Evolutionary conservation across 2,329 filamentous ascomycete genomes (phyloP).

Genomic region (Harringtonia aguacate): DNA sequence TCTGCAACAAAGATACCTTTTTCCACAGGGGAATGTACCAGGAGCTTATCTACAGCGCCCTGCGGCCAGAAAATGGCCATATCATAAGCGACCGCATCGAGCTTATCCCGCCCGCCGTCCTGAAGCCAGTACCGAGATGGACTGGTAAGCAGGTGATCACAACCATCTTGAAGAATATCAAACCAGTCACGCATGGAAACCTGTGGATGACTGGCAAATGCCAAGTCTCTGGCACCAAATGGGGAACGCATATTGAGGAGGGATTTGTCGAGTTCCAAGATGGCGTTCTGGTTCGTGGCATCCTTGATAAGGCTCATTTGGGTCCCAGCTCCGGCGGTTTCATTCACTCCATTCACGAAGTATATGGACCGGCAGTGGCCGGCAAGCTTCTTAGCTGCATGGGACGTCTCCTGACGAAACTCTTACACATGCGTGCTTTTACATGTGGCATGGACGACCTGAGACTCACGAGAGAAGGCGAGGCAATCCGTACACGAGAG

Average conservation of each 20-base stretch:
- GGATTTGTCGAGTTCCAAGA: conserved; percentile 71
- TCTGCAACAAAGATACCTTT: conserved; percentile 86
- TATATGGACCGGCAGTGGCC: conserved; percentile 79
- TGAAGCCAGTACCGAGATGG: conserved; percentile 76
- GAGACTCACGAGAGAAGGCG: conserved; percentile 69
- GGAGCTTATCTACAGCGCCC: conserved; percentile 80
- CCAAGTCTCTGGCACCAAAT: conserved; percentile 66
- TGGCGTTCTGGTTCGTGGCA: conserved; percentile 79
- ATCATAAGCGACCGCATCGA: conserved; percentile 74
- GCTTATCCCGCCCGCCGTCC: conserved; percentile 67
- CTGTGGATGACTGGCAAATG: conserved; percentile 72
- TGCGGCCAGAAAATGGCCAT: conserved; percentile 84
- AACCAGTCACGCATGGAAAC: conserved; percentile 62
- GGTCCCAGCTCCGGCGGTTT: conserved; percentile 79
- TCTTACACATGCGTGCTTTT: conserved; percentile 88
- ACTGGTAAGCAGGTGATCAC: conserved; percentile 95
- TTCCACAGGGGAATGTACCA: conserved; percentile 84
- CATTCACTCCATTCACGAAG: conserved; percentile 85
- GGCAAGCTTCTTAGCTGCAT: conserved; percentile 83
- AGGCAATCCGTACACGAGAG: conserved; percentile 57
- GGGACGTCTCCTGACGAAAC: conserved; percentile 78
- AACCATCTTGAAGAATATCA: conserved; percentile 86
- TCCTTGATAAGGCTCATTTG: conserved; percentile 92
- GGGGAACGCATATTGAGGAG: conserved; percentile 71
- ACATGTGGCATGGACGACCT: conserved; percentile 97